phyloP scores from a whole-genome alignment of 176 grass and related monocot genomes.

The Urochloa ruziziensis region DNA sequence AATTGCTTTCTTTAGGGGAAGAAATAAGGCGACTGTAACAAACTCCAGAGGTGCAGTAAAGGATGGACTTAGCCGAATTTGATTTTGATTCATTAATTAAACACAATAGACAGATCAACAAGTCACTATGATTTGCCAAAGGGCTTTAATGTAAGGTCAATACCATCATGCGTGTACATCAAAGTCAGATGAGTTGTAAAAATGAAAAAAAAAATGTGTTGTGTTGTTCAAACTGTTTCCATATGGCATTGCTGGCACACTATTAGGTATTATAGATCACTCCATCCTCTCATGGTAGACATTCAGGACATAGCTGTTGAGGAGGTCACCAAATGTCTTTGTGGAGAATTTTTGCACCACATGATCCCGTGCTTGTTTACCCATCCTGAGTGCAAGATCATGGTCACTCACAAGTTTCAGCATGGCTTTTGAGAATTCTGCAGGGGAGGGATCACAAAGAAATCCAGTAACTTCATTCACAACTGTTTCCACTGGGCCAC shows the following conservation, averaged over 20 bases:
- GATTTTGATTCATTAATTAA: neutral
- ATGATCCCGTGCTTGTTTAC: slow-evolving; percentile 63
- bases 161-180: slow-evolving; percentile 18
- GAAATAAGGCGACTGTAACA: neutral
- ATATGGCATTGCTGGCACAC: neutral
- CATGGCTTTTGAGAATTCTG: slow-evolving; percentile 76
- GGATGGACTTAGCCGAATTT: neutral
- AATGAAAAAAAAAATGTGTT: too few species aligned
- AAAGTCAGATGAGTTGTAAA: slow-evolving; percentile 22
- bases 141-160: too few species aligned
- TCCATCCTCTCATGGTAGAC: slow-evolving; percentile 72
- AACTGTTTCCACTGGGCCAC: slow-evolving; percentile 86
- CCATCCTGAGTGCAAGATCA: slow-evolving; percentile 63
- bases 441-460: slow-evolving; percentile 66
- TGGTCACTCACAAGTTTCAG: slow-evolving; percentile 58
- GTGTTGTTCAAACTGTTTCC: neutral
- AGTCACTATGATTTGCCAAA: neutral
- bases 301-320: slow-evolving; percentile 66
- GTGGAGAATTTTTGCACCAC: slow-evolving; percentile 70
- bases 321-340: slow-evolving; percentile 72
- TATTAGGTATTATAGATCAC: neutral
- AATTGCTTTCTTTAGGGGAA: neutral
- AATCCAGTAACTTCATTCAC: slow-evolving; percentile 73
- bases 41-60: neutral
- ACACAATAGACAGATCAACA: neutral